These are phyloP conservation scores for Hysterium pulicare DNA, from an alignment of 2,329 filamentous ascomycete species.

Conservation along the genomic window DNA sequence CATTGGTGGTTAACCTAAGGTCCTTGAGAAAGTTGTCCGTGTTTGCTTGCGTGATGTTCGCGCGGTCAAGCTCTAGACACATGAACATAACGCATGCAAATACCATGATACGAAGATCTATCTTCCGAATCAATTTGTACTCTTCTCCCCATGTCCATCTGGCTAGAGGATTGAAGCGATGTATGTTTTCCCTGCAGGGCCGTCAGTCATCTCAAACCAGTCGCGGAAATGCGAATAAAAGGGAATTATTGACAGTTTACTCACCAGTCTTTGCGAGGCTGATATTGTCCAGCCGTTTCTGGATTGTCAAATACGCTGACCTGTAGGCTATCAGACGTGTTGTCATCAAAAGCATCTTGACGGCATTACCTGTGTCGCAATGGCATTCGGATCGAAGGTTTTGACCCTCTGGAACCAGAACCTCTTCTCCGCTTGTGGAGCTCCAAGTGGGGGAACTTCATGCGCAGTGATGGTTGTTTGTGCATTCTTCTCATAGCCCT, in stretches of 20 bases:
- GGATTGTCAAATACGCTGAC: constrained; percentile 12
- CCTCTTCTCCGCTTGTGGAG: constrained; percentile 13
- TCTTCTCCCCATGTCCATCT: constrained; percentile 26
- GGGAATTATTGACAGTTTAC: no score
- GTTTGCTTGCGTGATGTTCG: constrained; percentile 19
- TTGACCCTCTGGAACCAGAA: constrained; percentile 23
- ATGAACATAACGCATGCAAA: constrained; percentile 49
- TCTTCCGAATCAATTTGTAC: constrained; percentile 23
- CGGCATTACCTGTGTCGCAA: constrained; percentile 12
- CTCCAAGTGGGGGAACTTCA: constrained; percentile 13
- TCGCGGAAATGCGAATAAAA: constrained; percentile 1
- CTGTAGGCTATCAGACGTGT: neutral
- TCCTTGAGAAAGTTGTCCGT: constrained; percentile 22
- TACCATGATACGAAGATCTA: constrained; percentile 32
- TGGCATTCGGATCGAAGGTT: constrained; percentile 10
- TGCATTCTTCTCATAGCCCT: constrained; percentile 6
- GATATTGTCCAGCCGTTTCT: constrained; percentile 10
- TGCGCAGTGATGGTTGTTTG: constrained; percentile 6
- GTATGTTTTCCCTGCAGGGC: constrained; percentile 29
- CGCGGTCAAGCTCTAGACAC: constrained; percentile 44
- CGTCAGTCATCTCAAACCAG: constrained; percentile 12
- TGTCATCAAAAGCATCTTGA: no score
- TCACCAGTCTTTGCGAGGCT: constrained; percentile 14
- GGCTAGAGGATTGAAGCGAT: constrained; percentile 18
- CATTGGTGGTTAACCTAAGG: constrained; percentile 20